These are phyloP conservation scores for Cladosporium oxysporum DNA, from an alignment of 2,329 filamentous ascomycete species.

Conservation along the genomic window DNA sequence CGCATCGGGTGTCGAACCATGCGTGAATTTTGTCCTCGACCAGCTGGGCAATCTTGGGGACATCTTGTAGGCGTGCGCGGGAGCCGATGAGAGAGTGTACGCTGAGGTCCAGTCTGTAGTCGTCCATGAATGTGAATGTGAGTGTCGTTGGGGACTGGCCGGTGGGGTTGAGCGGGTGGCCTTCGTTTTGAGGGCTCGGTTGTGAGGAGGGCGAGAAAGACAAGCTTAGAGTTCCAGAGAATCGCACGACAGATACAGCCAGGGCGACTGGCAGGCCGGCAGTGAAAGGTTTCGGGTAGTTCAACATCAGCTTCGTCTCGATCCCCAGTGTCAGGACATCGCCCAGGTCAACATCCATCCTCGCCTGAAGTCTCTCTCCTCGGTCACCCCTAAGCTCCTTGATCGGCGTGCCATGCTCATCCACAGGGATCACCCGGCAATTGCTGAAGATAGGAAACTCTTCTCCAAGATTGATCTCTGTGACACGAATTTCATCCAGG, in stretches of 20 bases:
- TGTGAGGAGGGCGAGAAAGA: conserved; percentile 75
- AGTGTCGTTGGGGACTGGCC: conserved; percentile 67
- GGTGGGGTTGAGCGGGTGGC: conserved; percentile 45
- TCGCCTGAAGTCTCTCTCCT: conserved; percentile 78
- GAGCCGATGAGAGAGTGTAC: conserved; percentile 78
- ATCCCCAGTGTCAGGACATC: conserved; percentile 94
- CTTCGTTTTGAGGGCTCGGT: conserved; percentile 38
- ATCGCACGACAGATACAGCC: conserved; percentile 86
- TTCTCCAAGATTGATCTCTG: conserved; percentile 89
- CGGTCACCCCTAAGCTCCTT: conserved; percentile 45
- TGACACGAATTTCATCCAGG: conserved; percentile 89
- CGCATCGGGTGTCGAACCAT: conserved; percentile 85
- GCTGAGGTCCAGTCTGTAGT: conserved; percentile 81
- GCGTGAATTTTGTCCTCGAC: conserved; percentile 77
- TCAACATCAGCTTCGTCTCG: conserved; percentile 90
- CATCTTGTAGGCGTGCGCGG: conserved; percentile 77
- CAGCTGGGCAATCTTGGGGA: conserved; percentile 84
- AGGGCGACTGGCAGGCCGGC: conserved; percentile 90
- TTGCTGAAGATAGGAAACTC: conserved; percentile 99
- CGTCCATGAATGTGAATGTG: conserved; percentile 89
- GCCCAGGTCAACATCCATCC: conserved; percentile 95
- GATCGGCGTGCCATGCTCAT: conserved; percentile 69
- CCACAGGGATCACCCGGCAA: conserved; percentile 89
- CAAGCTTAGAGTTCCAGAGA: conserved; percentile 90
- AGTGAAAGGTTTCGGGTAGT: conserved; percentile 87